Base-by-base conservation (phyloP, 345 rosid genomes). In the Lepidium aucheri region DNA sequence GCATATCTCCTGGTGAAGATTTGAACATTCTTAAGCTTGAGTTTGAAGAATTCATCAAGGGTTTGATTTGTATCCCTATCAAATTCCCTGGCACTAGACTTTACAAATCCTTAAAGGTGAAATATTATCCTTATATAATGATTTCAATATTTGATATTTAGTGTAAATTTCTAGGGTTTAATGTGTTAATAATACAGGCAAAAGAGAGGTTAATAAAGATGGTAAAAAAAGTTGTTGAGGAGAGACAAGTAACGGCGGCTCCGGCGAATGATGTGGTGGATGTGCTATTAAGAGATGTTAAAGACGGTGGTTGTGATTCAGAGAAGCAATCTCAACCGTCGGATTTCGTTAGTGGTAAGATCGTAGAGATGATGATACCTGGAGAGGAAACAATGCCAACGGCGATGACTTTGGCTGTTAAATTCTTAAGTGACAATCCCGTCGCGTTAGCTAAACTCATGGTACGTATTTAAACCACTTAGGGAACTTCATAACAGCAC, bases 341-440 rank as follows among this genome's bases (percentile, higher is more conserved):
- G 46, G 97, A 93, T 84, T 83, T 81, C 77, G 77, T 93, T 40
- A 78, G 83, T 13, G 83, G 87, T 3, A 86, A 83, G 65, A 82
- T 94, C 53, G 73, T 94, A 9, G 99, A 94, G 83, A 86, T 94
- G 99, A 88, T 94, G 88, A 84, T 94, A 72, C 99, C 99, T 0
- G 99, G 99, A 41, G 96, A 88, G 68, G 99, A 94, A 72, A 90
- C 96, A 3, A 82, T 90, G 53, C 97, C 97, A 12, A 86, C 68
- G 74, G 91, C 97, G 67, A 86, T 94, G 86, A 88, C 97, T 2
- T 69, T 88, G 1, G 99, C 96, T 22, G 87, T 94, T 65, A 90
- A 90, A 73, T 90, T 84, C 79, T 73, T 94, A 60, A 76, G 82
- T 63, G 89, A 86, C 79, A 72, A 54, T 41, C 88, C 95, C 44